Conservation (phyloP, 1,139 yeast genomes). For the Sugiyamaella xylanicola region DNA sequence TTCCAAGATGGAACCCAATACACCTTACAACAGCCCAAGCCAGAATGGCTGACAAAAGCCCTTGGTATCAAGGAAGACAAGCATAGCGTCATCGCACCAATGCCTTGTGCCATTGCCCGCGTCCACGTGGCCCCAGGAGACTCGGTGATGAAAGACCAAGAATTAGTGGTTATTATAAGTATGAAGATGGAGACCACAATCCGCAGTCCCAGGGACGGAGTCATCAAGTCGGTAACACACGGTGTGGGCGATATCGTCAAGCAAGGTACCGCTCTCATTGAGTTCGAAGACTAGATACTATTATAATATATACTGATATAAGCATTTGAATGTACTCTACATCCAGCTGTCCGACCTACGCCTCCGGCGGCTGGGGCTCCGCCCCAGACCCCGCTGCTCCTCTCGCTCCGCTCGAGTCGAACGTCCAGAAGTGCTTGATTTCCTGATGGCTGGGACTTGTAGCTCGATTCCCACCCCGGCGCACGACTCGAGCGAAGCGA, state of each 20-base stretch:
- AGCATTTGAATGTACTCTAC: no score
- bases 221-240: constrained; percentile 38
- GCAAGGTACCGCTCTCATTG: constrained; percentile 41
- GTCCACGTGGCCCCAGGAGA: constrained; percentile 42
- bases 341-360: no score
- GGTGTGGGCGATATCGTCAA: constrained; percentile 40
- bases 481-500: no score
- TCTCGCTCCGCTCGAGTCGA: no score
- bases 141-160: constrained; percentile 40
- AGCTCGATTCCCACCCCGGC: no score
- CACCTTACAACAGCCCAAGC: constrained; percentile 36
- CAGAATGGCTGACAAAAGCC: constrained; percentile 40
- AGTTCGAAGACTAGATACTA: constrained; percentile 39
- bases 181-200: constrained; percentile 53
- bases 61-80: constrained; percentile 37
- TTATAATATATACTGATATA: no score
- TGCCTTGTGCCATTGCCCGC: constrained; percentile 42
- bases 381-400: neutral
- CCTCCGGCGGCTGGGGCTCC: neutral
- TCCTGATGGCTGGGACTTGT: no score
- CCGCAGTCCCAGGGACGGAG: constrained; percentile 38
- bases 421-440: no score
- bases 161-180: constrained; percentile 47
- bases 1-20: constrained; percentile 40
- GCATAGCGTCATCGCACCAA: constrained; percentile 42